Evolutionary conservation across 306 rosid species (phyloP), one percentile per base, ranked within the genome.

Genomic region (Inga leiocalycina): DNA sequence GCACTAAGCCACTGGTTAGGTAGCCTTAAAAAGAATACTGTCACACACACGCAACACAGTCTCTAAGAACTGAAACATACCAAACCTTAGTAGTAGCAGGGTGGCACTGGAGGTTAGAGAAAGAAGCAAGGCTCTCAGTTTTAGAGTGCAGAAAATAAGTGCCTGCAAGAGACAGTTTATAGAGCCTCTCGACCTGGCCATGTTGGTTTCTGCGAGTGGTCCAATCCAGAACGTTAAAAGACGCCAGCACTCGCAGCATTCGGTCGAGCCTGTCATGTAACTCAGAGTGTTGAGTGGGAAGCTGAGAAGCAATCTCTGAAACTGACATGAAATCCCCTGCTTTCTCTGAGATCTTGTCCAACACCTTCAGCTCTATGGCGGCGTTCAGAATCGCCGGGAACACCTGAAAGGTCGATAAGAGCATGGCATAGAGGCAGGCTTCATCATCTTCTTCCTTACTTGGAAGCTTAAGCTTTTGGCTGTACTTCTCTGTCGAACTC

Each of bases 361-460:
- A 72, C 57, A 83, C 35, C 19, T 83, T 78, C 75, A 83, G 82
- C 20, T 78, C 86, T 46, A 78, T 61, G 10, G 79, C 86, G 13
- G 61, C 86, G 13, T 83, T 78, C 45, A 83, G 16, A 16, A 78
- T 41, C 16, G 56, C 24, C 15, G 82, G 82, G 2, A 83, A 71
- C 5, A 77, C 65, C 34, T 77, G 67, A 8, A 79, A 35, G 49
- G 27, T 48, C 1, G 86, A 77, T 65, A 78, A 37, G 0, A 77
- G 71, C 74, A 83, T 71, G 19, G 86, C 82, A 12, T 71, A 71
- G 15, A 83, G 74, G 67, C 82, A 83, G 6, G 86, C 86, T 14
- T 78, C 8, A 16, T 78, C 86, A 4, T 78, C 82, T 62, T 76
- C 79, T 22, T 79, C 82, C 76, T 81, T 81, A 2, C 66, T 74